A percentile compares a stretch with the other conserved stretches of the same genome.
phyloP scores from a whole-genome alignment of 495 filamentous ascomycete species.

The Hyaloscypha hepaticicola region DNA sequence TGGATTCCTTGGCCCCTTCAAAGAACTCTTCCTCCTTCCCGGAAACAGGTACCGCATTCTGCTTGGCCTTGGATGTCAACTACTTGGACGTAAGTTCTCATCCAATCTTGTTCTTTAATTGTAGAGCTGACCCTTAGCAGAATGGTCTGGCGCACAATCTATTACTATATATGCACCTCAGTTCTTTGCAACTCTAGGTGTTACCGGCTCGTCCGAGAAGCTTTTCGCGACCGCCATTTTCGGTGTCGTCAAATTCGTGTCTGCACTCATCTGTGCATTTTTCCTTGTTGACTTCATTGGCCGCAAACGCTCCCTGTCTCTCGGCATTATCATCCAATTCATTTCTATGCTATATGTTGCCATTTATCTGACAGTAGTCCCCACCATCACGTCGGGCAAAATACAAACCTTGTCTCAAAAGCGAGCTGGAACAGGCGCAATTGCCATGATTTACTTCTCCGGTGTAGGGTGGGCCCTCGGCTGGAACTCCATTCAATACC shows the following conservation, averaged over 20 bases:
- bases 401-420: conserved; percentile 2
- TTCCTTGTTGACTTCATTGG: conserved; percentile 76
- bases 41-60: conserved; percentile 61
- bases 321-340: conserved; percentile 63
- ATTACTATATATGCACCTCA: conserved; percentile 68
- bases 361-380: conserved; percentile 58
- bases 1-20: conserved; percentile 53
- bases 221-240: conserved; percentile 69
- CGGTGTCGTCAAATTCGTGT: conserved; percentile 65
- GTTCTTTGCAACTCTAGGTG: conserved; percentile 64
- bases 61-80: conserved; percentile 37
- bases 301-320: conserved; percentile 63
- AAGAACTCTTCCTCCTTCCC: conserved; percentile 59
- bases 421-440: conserved; percentile 43
- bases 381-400: conserved; percentile 40
- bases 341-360: conserved; percentile 70
- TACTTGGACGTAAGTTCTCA: conserved; percentile 47
- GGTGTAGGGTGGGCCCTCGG: conserved; percentile 70
- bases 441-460: conserved; percentile 66
- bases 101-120: conserved; percentile 54
- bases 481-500: conserved; percentile 75
- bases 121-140: conserved; percentile 48
- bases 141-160: conserved; percentile 69
- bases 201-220: conserved; percentile 58
- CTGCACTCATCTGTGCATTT: conserved; percentile 62